phyloP scores from a whole-genome alignment of 108 stramenopile genomes.

The Nitzschia sp. region DNA sequence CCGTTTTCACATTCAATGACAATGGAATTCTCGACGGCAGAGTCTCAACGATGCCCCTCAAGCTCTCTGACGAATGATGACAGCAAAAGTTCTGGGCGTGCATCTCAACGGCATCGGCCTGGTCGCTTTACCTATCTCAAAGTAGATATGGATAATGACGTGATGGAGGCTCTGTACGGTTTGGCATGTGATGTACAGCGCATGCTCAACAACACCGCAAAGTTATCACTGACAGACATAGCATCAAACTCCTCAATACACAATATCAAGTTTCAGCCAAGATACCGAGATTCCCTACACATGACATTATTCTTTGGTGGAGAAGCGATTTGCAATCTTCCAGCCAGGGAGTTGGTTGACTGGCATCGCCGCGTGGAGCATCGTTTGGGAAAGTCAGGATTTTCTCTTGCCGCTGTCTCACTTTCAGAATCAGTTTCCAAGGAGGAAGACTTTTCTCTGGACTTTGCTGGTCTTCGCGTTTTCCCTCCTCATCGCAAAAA shows the following conservation, averaged over 20 bases:
- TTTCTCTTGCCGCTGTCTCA: neutral
- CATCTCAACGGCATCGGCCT: slow-evolving; percentile 7
- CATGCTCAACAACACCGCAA: neutral
- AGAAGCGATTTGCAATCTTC: slow-evolving; percentile 39
- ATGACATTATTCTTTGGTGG: slow-evolving; percentile 69
- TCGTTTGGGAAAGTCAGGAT: slow-evolving; percentile 15
- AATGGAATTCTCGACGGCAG: no score
- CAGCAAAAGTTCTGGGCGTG: no score
- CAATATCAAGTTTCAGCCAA: slow-evolving; percentile 31
- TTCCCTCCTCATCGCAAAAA: slow-evolving; percentile 58
- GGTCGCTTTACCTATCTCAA: slow-evolving; percentile 57
- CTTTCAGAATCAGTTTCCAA: neutral
- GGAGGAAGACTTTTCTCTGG: slow-evolving; percentile 20
- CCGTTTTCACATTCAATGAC: no score
- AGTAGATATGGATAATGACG: slow-evolving; percentile 40
- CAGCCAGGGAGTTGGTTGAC: slow-evolving; percentile 33
- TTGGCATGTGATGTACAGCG: neutral
- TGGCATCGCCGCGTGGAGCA: slow-evolving; percentile 40
- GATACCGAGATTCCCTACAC: slow-evolving; percentile 52
- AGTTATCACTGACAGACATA: no score
- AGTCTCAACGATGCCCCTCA: no score
- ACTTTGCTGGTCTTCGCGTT: slow-evolving; percentile 26
- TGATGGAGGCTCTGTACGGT: slow-evolving; percentile 32
- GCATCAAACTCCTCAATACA: slow-evolving; percentile 10
- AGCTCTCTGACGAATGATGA: no score